These are phyloP conservation scores for Candida boidinii DNA, from an alignment of 805 yeast genomes.

Conservation along the genomic window DNA sequence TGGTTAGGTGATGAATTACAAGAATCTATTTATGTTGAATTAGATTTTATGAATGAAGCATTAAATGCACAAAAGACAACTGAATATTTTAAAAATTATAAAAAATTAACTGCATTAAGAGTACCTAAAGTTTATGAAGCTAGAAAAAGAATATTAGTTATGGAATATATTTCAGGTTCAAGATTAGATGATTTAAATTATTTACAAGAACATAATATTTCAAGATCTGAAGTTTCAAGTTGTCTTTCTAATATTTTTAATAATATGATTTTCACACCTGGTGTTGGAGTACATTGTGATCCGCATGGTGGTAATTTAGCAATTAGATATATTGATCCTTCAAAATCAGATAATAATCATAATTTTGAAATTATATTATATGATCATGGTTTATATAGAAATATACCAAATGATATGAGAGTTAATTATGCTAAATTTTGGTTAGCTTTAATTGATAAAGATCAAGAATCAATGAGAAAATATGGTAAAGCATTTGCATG, in stretches of 20 bases:
- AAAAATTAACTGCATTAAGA: constrained; percentile 61
- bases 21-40: constrained; percentile 79
- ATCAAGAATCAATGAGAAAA: constrained; percentile 54
- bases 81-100: constrained; percentile 50
- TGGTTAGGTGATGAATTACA: constrained; percentile 97
- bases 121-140: constrained; percentile 70
- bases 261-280: constrained; percentile 91
- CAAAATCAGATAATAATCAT: constrained; percentile 27
- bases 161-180: constrained; percentile 82
- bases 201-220: constrained; percentile 53
- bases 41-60: constrained; percentile 85
- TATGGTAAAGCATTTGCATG: constrained; percentile 79
- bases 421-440: constrained; percentile 85
- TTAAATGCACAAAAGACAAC: constrained; percentile 66
- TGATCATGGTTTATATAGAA: constrained; percentile 92
- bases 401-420: constrained; percentile 69
- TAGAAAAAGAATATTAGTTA: constrained; percentile 61
- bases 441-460: constrained; percentile 75
- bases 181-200: constrained; percentile 71
- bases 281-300: constrained; percentile 90
- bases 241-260: constrained; percentile 89
- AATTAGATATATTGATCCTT: constrained; percentile 44
- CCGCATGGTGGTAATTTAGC: constrained; percentile 98
- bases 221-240: constrained; percentile 68
- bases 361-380: constrained; percentile 88